Base-by-base conservation (phyloP, 192 early-diverging fungal genomes). In the Podila clonocystis region DNA sequence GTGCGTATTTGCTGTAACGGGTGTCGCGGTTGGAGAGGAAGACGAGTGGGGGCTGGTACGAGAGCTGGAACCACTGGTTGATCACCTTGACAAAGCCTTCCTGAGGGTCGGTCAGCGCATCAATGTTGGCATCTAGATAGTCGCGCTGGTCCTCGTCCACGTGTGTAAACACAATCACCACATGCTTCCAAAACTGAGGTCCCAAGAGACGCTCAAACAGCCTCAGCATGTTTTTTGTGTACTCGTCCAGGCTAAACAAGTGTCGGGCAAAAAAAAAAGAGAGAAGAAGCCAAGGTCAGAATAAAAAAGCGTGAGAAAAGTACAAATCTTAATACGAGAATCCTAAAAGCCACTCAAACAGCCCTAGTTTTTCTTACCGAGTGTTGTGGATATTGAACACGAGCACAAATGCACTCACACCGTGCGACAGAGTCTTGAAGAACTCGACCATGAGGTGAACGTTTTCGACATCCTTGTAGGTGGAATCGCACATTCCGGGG, bases 361-460 rank as follows among this genome's bases (percentile, higher is more conserved):
- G n/a, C 24, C 19, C 6, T 55, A n/a, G n/a, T 9, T n/a, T n/a
- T 28, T 26, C 55, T 64, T 85, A 85, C 86, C 86, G 82, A 20
- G 82, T 85, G 65, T 88, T 85, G 63, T 88, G 75, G 52, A 86
- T 83, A 48, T 85, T 88, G 38, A 88, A 85, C 1, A 88, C 87
- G 20, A 88, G 77, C 7, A 88, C 70, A 65, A 88, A 88, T 41
- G 85, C 82, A 58, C 85, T 88, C n/a, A 88, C 87, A 26, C 87
- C 87, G 65, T 85, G 74, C 8, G 76, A 80, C 20, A 88, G 67
- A 2, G 73, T 78, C 73, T 84, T 86, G 68, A 88, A 85, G 62
- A 86, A 88, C n/a, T 82, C 73, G 17, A 83, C 79, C 82, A 86
- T 85, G 49, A 85, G 72, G 63, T 83, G 76, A 28, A 88, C 74